Base-by-base conservation (phyloP, 441 rosid genomes). In the Erodium chrysanthum region DNA sequence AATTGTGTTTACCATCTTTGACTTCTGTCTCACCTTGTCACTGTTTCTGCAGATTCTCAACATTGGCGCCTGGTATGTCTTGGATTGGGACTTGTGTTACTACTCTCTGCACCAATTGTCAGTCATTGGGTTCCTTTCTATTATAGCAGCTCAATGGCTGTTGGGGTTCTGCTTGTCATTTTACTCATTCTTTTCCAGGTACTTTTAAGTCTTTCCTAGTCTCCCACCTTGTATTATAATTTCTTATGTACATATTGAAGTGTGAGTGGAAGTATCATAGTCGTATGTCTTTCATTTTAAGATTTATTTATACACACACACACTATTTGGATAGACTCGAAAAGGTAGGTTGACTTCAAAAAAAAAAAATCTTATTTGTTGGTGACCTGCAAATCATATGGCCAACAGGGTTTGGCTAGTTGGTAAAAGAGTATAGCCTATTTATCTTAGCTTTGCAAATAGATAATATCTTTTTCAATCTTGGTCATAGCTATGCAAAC, bases 101-200 rank as follows among this genome's bases (percentile, higher is more conserved):
- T 89, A 23, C 68, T 94, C 73, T 68, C 84, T 68, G 96, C 97
- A 22, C 96, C 99, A 10, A 64, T 87, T 68, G 86, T 91, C 76
- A 88, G 99, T 78, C 76, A 81, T 65, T 94, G 99, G 97, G 88
- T 86, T 82, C 97, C 96, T 7, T 94, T 94, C 74, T 91, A 94
- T 70, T 91, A 94, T 73, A 87, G 92, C 76, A 86, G 90, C 70
- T 94, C 94, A 44, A 94, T 94, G 98, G 96, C 90, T 14, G 82
- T 94, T 63, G 98, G 98, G 9, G 74, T 94, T 80, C 81, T 94
- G 75, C 98, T 94, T 50, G 90, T 94, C 70, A 58, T 94, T 59
- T 72, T 91, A 68, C 83, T 94, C 52, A 75, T 91, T 68, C 86
- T 89, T 66, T 94, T 88, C 74, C 96, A 94, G 93, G 97, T 89